These are phyloP conservation scores for Aspergillus ibericus DNA, from an alignment of 2,329 filamentous ascomycete genomes.

Conservation along the genomic window DNA sequence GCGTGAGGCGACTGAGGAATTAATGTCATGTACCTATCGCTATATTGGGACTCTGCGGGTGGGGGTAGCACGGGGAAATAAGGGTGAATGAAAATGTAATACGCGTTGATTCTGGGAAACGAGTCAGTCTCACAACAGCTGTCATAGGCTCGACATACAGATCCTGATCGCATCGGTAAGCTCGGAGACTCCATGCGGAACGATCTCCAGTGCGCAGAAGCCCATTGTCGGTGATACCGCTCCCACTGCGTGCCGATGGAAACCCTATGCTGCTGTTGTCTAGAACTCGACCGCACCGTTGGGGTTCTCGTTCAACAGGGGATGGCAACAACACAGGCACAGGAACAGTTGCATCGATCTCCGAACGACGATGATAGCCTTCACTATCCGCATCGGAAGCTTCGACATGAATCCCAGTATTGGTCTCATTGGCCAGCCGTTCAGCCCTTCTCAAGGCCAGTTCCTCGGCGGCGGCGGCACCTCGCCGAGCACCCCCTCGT, in stretches of 20 bases:
- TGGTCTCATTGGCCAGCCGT: neutral
- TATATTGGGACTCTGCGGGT: conserved; percentile 3
- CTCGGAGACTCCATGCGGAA: neutral
- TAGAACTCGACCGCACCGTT: neutral
- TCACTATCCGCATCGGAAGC: neutral
- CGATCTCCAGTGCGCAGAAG: neutral
- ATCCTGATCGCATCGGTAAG: conserved; percentile 4
- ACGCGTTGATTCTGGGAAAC: conserved; percentile 23
- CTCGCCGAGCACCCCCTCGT: conserved; percentile 10
- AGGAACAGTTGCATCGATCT: neutral
- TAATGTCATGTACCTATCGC: conserved; percentile 8
- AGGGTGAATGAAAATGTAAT: conserved; percentile 29
- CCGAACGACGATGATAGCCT: neutral
- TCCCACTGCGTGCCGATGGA: neutral
- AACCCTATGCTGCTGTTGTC: neutral
- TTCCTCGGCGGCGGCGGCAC: neutral
- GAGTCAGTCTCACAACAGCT: neutral
- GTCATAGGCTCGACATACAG: conserved; percentile 1
- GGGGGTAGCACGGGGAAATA: conserved; percentile 26
- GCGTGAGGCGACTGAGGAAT: neutral
- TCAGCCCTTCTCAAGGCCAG: neutral
- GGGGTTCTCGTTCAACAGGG: neutral
- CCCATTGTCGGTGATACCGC: neutral
- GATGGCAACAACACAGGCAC: neutral
- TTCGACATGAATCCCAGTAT: neutral